phyloP scores from a whole-genome alignment of 208 protist genomes.

The Crithidia sp. region DNA sequence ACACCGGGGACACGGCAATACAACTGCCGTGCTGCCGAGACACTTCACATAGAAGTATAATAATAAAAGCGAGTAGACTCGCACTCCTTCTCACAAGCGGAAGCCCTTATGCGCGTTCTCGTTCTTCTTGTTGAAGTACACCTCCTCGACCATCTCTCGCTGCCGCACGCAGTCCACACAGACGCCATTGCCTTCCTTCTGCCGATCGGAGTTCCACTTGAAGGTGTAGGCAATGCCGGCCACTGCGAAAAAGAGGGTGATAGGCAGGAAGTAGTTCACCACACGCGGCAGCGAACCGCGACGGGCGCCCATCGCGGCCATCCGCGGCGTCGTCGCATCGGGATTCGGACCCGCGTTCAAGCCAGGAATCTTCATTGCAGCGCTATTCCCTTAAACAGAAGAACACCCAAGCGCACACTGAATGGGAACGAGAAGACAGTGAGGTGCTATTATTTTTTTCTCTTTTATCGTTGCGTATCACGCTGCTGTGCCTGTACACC shows the following conservation, averaged over 20 bases:
- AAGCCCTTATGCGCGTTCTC: conserved; percentile 53
- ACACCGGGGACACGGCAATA: too few relatives aligned
- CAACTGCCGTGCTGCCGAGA: too few relatives aligned
- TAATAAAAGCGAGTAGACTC: too few relatives aligned
- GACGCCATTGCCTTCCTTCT: conserved; percentile 69
- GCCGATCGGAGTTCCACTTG: conserved; percentile 69
- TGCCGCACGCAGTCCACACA: conserved; percentile 85
- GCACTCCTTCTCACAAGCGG: conserved; percentile 38
- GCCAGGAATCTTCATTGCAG: conserved; percentile 37
- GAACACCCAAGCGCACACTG: background rate
- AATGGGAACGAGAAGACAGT: too few relatives aligned
- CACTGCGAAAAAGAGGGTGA: conserved; percentile 61
- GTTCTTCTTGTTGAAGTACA: conserved; percentile 74
- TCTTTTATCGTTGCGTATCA: too few relatives aligned
- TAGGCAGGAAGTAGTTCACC: conserved; percentile 53
- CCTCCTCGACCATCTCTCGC: conserved; percentile 84
- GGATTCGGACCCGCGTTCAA: conserved; percentile 25
- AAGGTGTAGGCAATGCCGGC: conserved; percentile 72
- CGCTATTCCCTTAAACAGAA: background rate
- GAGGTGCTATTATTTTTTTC: too few relatives aligned
- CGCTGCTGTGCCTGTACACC: too few relatives aligned
- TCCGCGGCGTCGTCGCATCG: conserved; percentile 31
- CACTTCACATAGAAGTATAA: too few relatives aligned
- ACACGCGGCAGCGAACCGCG: conserved; percentile 2
- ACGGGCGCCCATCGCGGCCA: conserved; percentile 27